These are phyloP conservation scores for Erigeron philadelphicus DNA, from an alignment of 140 eudicot genomes.

Conservation along the genomic window DNA sequence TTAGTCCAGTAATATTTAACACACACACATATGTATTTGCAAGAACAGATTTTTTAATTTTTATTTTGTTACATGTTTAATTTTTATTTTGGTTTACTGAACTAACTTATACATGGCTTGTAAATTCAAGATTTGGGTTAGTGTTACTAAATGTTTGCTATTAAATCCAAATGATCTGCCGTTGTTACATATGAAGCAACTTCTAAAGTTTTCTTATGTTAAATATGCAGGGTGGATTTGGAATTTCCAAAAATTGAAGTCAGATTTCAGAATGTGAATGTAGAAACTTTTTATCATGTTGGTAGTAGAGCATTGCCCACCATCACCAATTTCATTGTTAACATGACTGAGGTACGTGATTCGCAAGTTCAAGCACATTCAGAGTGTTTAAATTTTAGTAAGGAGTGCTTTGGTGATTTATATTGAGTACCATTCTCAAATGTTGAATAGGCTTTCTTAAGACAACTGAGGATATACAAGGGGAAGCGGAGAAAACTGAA, in stretches of 20 bases:
- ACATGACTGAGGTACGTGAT: conserved; percentile 83
- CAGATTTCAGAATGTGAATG: conserved; percentile 72
- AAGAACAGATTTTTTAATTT: no score
- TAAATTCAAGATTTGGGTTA: no score
- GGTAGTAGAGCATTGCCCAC: conserved; percentile 99
- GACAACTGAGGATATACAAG: conserved; percentile 53
- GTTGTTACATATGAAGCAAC: neutral
- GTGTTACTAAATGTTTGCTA: neutral
- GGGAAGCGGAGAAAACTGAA: conserved; percentile 65
- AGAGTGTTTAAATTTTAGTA: neutral
- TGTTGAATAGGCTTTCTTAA: conserved; percentile 59
- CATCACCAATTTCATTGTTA: conserved; percentile 75
- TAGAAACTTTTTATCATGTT: conserved; percentile 71
- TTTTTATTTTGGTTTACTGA: neutral
- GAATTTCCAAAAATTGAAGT: conserved; percentile 90
- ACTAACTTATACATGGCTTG: neutral
- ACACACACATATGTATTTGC: no score
- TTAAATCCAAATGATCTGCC: neutral
- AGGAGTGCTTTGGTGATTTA: neutral
- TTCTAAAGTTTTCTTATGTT: conserved; percentile 14
- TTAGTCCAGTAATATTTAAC: no score
- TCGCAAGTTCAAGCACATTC: neutral
- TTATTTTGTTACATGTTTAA: no score
- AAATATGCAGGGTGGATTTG: conserved; percentile 73
- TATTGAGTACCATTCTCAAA: conserved; percentile 1